Conservation (phyloP, 352 stramenopile genomes). For the Phytophthora cryptogea region DNA sequence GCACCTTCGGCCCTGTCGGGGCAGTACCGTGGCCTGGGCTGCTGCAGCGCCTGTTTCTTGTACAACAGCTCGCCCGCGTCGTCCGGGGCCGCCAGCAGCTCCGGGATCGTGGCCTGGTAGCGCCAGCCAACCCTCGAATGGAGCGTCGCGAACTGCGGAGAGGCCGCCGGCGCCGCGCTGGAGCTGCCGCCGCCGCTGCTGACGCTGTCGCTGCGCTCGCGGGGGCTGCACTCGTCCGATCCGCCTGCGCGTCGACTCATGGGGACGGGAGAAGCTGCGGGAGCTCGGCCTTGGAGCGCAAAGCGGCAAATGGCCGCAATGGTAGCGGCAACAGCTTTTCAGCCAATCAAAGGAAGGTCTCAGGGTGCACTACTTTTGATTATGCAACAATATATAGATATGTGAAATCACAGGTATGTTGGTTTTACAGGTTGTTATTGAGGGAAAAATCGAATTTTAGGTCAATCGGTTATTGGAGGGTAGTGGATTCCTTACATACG, state of each 20-base stretch:
- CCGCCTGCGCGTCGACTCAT: conserved; percentile 37
- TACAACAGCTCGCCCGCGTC: conserved; percentile 26
- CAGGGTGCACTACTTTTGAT: too few relatives aligned
- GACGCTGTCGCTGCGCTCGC: conserved; percentile 36
- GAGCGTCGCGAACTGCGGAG: conserved; percentile 66
- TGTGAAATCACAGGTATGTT: too few relatives aligned
- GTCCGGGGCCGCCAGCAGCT: conserved; percentile 35
- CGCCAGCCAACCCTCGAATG: conserved; percentile 81
- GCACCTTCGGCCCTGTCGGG: conserved; percentile 60
- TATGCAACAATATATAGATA: too few relatives aligned
- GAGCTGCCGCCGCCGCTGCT: conserved; percentile 23
- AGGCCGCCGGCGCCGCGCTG: neutral
- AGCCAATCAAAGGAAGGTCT: neutral
- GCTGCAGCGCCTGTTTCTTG: conserved; percentile 38
- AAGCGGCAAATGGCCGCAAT: conserved; percentile 26
- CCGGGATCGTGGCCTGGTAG: conserved; percentile 77
- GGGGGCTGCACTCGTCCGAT: conserved; percentile 22
- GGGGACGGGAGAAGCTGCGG: conserved; percentile 17
- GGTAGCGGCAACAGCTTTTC: neutral
- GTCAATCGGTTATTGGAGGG: neutral
- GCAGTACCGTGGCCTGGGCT: conserved; percentile 45
- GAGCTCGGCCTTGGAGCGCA: conserved; percentile 15
- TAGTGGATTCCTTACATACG: neutral
- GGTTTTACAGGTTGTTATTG: too few relatives aligned
- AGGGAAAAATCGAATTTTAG: neutral